Evolutionary conservation across 805 yeast species (phyloP).

Genomic region (Ogataea corticis): DNA sequence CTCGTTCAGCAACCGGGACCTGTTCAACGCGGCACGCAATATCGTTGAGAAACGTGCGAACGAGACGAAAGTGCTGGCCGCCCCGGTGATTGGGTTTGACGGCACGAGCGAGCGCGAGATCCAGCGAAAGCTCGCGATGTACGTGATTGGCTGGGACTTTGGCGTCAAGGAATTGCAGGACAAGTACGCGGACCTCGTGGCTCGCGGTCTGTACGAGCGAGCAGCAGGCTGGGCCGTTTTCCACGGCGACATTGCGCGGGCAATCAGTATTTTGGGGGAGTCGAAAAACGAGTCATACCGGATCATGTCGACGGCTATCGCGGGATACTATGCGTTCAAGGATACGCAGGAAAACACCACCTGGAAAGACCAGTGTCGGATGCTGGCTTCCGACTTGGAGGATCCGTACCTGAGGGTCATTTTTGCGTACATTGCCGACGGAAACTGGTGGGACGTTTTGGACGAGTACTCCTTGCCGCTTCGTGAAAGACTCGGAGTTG

Average conservation of each 20-base stretch:
- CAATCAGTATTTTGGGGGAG: constrained; percentile 75
- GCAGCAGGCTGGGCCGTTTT: constrained; percentile 99
- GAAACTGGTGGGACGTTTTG: constrained; percentile 94
- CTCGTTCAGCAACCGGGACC: constrained; percentile 42
- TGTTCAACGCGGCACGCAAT: constrained; percentile 49
- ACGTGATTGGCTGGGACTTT: constrained; percentile 89
- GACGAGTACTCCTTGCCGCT: constrained; percentile 88
- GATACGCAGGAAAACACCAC: constrained; percentile 61
- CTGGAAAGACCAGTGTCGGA: constrained; percentile 93
- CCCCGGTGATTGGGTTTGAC: constrained; percentile 40
- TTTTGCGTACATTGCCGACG: constrained; percentile 90
- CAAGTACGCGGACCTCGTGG: constrained; percentile 56
- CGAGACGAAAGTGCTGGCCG: constrained; percentile 50
- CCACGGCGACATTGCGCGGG: constrained; percentile 81
- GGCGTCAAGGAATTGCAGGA: constrained; percentile 73
- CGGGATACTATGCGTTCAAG: constrained; percentile 78
- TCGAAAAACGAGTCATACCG: constrained; percentile 69
- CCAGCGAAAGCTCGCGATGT: constrained; percentile 76
- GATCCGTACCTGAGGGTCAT: constrained; percentile 89
- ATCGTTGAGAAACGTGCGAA: constrained; percentile 44
- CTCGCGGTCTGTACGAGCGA: constrained; percentile 66
- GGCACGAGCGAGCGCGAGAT: constrained; percentile 51
- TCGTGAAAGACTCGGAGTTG: constrained; percentile 87
- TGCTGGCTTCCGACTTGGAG: constrained; percentile 82
- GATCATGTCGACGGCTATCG: constrained; percentile 89